Evolutionary conservation across 2,329 filamentous ascomycete species (phyloP), one percentile per base, ranked within the genome.

Genomic region (Sporothrix dimorphospora): DNA sequence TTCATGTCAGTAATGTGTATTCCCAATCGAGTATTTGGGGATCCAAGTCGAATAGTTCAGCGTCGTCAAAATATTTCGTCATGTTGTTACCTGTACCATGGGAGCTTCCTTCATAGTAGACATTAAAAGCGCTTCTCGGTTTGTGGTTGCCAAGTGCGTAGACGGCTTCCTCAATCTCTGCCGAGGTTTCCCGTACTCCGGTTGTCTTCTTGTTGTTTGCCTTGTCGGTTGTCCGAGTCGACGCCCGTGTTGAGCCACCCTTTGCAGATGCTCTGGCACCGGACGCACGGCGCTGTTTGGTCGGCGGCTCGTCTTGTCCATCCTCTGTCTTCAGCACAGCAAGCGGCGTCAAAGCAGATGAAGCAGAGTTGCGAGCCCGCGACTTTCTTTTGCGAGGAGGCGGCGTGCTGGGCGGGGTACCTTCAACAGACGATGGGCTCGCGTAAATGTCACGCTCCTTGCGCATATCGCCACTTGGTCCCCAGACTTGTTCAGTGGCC

Each of bases 401-500:
- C 9, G 75, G 73, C 1, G 69, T 74, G 69, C 84, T 77, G 79
- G 90, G 88, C 51, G 84, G 84, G 67, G 82, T 86, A 19, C 81
- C 84, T 67, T 86, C 83, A 74, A 82, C 76, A 0, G 88, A 90
- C n/a, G 88, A 90, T 19, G 88, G 86, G 53, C 83, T 84, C 51
- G 88, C 88, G 75, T 90, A 91, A 47, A 91, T 87, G 73, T 88
- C 85, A 71, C 88, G 85, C 38, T 82, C 79, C 69, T 85, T 83
- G 76, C 86, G 83, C 12, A 88, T 79, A 59, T 85, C 81, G 21
- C 88, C 82, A 47, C 85, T 81, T 2, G 83, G 77, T 45, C 86
- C 84, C 82, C 90, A 91, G 66, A 94, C 87, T 27, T 88, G 82
- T 81, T 94, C 92, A 0, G 81, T 87, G 9, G 90, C 87, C 72